Evolutionary conservation across 176 grass and related monocot genomes (phyloP).

Genomic region (Carex scoparia): DNA sequence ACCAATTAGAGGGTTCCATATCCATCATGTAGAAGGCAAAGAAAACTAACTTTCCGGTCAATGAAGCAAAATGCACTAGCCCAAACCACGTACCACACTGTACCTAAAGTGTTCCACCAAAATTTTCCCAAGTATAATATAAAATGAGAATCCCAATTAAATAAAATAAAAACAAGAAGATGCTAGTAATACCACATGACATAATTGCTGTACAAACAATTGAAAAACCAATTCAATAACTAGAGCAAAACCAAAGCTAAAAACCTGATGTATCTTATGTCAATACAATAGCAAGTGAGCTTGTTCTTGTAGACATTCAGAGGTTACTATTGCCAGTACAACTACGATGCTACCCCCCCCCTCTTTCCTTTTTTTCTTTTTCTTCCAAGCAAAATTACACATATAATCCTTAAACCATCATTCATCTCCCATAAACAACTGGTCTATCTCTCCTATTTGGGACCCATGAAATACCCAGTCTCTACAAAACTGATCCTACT

Average conservation of each 20-base stretch:
- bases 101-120: slow-evolving; percentile 20
- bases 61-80: slow-evolving; percentile 11
- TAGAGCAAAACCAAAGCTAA: neutral
- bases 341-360: neutral
- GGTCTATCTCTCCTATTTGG: neutral
- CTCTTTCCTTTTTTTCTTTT: neutral
- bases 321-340: neutral
- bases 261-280: neutral
- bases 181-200: neutral
- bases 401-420: neutral
- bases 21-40: slow-evolving; percentile 9
- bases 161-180: neutral
- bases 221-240: neutral
- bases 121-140: slow-evolving; percentile 10
- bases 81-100: slow-evolving; percentile 2
- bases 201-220: neutral
- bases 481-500: neutral
- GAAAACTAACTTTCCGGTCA: neutral
- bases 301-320: neutral
- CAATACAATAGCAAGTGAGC: neutral
- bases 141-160: neutral
- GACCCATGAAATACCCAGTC: neutral
- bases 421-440: neutral
- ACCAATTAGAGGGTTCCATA: slow-evolving; percentile 13
- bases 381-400: neutral